Conservation (phyloP, 75 land plant genomes). For the Pseudotsuga menziesii region DNA sequence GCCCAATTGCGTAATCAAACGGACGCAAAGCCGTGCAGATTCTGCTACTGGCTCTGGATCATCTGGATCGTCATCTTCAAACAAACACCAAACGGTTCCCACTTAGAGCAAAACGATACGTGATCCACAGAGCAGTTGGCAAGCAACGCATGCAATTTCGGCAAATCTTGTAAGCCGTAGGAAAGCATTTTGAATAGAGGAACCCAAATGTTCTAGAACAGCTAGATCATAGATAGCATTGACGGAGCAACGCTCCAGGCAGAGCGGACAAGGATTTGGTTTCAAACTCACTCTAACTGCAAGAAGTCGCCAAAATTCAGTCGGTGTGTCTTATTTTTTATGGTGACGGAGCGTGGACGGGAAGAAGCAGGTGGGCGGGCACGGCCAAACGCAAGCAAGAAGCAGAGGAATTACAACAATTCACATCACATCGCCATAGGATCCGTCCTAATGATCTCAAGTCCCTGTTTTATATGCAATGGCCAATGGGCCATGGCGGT, state of each 20-base stretch:
- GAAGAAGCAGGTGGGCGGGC: neutral
- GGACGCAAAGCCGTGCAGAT: neutral
- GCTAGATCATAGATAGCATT: neutral
- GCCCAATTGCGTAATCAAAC: neutral
- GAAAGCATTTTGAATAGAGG: neutral
- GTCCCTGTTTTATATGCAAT: neutral
- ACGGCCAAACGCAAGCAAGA: neutral
- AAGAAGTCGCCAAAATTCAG: neutral
- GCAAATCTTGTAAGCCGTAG: neutral
- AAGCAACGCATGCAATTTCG: neutral
- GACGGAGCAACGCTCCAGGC: constrained; percentile 3
- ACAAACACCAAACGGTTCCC: neutral
- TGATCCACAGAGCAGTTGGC: neutral
- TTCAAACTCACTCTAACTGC: constrained; percentile 8
- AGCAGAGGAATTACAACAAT: neutral
- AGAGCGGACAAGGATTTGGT: constrained; percentile 3
- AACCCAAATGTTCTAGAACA: neutral
- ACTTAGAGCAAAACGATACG: neutral
- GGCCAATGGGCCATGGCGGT: neutral
- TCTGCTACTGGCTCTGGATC: neutral
- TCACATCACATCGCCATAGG: neutral
- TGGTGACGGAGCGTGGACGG: constrained; percentile 6
- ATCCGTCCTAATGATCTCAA: neutral
- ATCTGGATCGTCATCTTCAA: neutral
- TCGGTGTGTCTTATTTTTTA: neutral